Base-by-base conservation (phyloP, 2,329 filamentous ascomycete species). In the Stachybotrys elegans region DNA sequence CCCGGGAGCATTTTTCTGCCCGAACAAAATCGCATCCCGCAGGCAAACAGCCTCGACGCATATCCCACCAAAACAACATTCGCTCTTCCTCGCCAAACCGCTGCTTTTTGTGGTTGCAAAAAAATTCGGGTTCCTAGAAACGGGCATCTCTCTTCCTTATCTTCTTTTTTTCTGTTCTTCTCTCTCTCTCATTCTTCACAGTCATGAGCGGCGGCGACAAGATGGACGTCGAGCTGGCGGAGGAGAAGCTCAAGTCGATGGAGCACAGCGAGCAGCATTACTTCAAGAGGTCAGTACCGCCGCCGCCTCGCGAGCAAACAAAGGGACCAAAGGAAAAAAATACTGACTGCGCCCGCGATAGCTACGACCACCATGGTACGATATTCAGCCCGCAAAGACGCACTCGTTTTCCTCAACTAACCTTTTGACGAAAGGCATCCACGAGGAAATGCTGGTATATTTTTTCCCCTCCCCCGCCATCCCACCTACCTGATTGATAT, bases 231-330 rank as follows among this genome's bases (percentile, higher is more conserved):
- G 78, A 79, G 60, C 63, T 70, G 53, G 79, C 78, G 40, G 79
- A 83, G 71, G 65, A 76, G 63, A 72, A 74, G 68, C 76, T 87
- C 68, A 82, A 84, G 63, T 67, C 72, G 57, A 84, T 95, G 79
- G 86, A 88, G 65, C 91, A 95, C 73, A 93, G 91, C 52, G 93
- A 98, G 77, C 90, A 94, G 69, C 93, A 97, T 70, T 98, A 97
- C 77, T 97, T 97, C 76, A 97, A 96, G 74, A 95, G 90, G 91
- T 94, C 48, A 51, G 57, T 65, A 19, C n/a, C n/a, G n/a, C n/a
- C n/a, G n/a, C n/a, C n/a, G n/a, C n/a, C 25, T 29, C 25, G 11
- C 25, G 25, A 29, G 25, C 25, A 29, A 12, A 29, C 11, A 29
- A 12, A 5, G 4, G 25, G 11, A 29, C 25, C n/a, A n/a, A n/a